Evolutionary conservation across 116 monocot species (phyloP).

Genomic region (Papilionanthe hybrid): DNA sequence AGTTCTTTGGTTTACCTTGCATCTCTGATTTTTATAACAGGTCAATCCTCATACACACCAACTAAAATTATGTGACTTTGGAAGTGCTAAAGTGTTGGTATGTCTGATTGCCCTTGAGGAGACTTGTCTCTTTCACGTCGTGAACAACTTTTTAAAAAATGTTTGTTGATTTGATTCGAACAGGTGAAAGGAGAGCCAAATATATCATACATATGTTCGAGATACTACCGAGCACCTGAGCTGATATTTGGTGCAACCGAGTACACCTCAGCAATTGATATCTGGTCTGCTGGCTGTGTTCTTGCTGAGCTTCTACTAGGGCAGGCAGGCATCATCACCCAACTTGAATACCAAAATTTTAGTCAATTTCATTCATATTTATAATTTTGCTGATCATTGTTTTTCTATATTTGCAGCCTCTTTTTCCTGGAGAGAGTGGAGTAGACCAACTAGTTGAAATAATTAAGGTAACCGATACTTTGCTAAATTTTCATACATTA

Average conservation of each 20-base stretch:
- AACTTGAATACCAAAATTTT: neutral
- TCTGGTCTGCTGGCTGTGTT: constrained; percentile 93
- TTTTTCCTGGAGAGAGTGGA: constrained; percentile 92
- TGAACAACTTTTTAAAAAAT: too few relatives aligned
- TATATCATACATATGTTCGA: constrained; percentile 85
- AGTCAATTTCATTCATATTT: neutral
- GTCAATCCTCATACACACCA: constrained; percentile 92
- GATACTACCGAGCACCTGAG: constrained; percentile 91
- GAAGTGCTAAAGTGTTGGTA: constrained; percentile 97
- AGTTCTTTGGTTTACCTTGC: too few relatives aligned
- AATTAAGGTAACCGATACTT: constrained; percentile 48
- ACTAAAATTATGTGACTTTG: constrained; percentile 83
- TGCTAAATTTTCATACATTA: neutral
- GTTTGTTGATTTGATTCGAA: neutral
- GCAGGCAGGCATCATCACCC: constrained; percentile 32
- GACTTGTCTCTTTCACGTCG: neutral
- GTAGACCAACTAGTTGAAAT: constrained; percentile 96
- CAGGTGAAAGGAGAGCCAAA: constrained; percentile 94
- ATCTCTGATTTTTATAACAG: constrained; percentile 21
- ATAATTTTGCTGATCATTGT: neutral
- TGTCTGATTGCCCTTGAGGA: neutral
- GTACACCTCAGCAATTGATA: constrained; percentile 86
- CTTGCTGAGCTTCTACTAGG: constrained; percentile 85
- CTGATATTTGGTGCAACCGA: constrained; percentile 93
- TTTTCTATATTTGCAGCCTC: constrained; percentile 41